phyloP scores from a whole-genome alignment of 192 early-diverging fungal genomes.

The Coemansia sp. region DNA sequence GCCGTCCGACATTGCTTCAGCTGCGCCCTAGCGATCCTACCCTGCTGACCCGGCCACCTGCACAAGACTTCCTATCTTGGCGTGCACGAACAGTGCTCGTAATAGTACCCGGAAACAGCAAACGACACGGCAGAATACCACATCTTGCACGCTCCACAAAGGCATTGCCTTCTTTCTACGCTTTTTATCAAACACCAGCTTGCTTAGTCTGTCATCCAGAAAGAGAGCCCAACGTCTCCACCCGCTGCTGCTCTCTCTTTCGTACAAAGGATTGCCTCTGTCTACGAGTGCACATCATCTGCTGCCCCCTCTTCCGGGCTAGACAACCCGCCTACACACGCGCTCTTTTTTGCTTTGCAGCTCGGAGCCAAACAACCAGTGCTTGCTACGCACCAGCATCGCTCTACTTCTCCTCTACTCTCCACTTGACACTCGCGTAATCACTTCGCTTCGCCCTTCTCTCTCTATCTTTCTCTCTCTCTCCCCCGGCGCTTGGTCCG shows the following conservation, averaged over 20 bases:
- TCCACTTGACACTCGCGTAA: not conserved
- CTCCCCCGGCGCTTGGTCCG: not conserved
- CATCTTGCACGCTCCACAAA: constrained; percentile 19
- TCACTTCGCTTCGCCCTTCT: not conserved
- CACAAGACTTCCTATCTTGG: constrained; percentile 6
- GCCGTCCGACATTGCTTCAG: not conserved
- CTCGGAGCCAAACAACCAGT: not conserved
- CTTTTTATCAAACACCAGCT: not conserved
- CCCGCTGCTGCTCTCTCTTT: not conserved
- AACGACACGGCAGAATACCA: constrained; percentile 3
- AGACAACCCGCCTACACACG: not conserved
- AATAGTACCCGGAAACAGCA: constrained; percentile 1
- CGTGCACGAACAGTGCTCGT: constrained; percentile 1
- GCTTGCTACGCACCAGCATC: not conserved
- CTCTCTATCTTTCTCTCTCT: constrained; percentile 8
- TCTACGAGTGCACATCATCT: not conserved
- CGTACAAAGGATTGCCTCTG: not conserved
- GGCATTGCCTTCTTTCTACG: constrained; percentile 17
- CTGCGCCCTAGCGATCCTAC: constrained; percentile 6
- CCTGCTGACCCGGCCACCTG: constrained; percentile 3
- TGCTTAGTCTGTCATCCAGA: constrained; percentile 2
- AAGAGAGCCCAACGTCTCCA: constrained; percentile 13
- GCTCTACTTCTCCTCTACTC: not conserved
- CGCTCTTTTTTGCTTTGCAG: not conserved
- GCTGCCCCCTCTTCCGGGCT: not conserved